Base-by-base conservation (phyloP, 345 rosid species). In the Salix dunnii region DNA sequence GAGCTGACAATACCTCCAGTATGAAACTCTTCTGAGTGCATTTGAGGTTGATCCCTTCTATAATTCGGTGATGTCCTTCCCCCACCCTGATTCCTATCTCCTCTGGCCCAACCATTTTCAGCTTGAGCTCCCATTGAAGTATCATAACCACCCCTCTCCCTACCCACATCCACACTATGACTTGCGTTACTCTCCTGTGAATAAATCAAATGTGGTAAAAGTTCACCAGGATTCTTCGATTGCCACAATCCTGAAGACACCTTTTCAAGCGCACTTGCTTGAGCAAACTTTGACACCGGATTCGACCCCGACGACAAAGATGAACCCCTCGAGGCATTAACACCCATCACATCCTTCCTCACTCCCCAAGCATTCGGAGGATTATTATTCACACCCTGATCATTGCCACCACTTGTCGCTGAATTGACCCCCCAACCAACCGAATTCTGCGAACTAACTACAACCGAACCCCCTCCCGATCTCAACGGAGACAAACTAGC, bases 261-360 rank as follows among this genome's bases (percentile, higher is more conserved):
- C 63, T 80, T 80, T 43, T 77, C 83, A 58, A 76, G 27, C 27
- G 80, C 80, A 65, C 82, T 82, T n/a, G 76, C 82, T 27, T 55
- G 78, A 53, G 80, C 58, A 49, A 79, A 49, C 68, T 76, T 82
- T 51, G 82, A 76, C 36, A 69, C 48, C 40, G 79, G 53, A 69
- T 60, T 55, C 2, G 46, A 14, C 25, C 72, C 71, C 7, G 55
- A 9, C 16, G 66, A 61, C 2, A 73, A 13, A 40, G 79, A 82
- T 23, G 30, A 20, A 33, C 42, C 27, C 67, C 53, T 49, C 55
- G 21, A 17, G 21, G 21, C 55, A 49, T 18, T 62, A 72, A 76
- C 40, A 70, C 35, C 43, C 38, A 33, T 6, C 17, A 4, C 60
- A 6, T 82, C 78, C 49, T 58, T 79, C 70, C 80, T 76, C 70